Base-by-base conservation (phyloP, 2,329 filamentous ascomycete genomes). In the Alternaria gansuensis region DNA sequence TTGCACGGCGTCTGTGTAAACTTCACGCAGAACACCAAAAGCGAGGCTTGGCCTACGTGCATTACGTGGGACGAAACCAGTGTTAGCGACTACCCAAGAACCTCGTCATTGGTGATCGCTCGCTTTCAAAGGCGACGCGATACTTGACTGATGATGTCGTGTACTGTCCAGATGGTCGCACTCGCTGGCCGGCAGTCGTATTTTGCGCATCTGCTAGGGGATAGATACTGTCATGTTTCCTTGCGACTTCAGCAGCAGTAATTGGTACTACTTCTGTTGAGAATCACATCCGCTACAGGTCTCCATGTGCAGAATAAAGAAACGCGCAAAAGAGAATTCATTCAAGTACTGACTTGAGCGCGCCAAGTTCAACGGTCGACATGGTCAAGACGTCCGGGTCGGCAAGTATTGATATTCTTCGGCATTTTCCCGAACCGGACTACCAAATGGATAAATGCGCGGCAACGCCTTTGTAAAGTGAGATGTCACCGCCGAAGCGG, bases 21-120 rank as follows among this genome's bases (percentile, higher is more conserved):
- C 64, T 50, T 69, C 60, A 58, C 54, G 57, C 63, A 62, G 61
- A 63, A 53, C 51, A 62, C 60, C 57, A 57, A 59, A 71, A 68
- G 66, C 67, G 69, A 68, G 57, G 34, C 72, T 76, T 76, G 73
- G 72, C 74, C 57, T 72, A 73, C 68, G 68, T 73, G 60, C 59
- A 57, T 59, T 54, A 57, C 55, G 63, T 67, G 61, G 49, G 57
- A 64, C 59, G 40, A 50, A 60, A 52, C 56, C 50, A 54, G 53
- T 43, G 39, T 58, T 51, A 54, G 40, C 37, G 55, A 48, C 36
- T 33, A 58, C 39, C 41, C 50, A 17, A 43, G 37, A 37, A 31
- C 31, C 29, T 50, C 43, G 52, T 44, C 45, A 45, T 39, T 41
- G 44, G 50, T 46, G 44, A 11, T 24, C 13, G 21, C 26, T 34